phyloP scores from a whole-genome alignment of 1,139 yeast species.

The Blastobotrys elegans region DNA sequence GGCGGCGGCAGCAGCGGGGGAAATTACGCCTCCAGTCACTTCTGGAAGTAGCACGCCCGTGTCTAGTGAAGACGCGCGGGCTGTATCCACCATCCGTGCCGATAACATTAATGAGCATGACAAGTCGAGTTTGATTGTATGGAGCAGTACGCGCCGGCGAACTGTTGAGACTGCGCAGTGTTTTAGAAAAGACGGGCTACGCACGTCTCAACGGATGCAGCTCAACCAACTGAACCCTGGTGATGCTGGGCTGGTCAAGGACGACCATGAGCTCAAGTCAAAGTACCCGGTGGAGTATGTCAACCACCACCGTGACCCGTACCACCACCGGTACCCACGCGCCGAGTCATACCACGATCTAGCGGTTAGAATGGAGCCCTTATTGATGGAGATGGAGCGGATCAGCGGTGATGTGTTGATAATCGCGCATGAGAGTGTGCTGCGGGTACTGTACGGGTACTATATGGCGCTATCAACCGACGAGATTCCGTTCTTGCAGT shows the following conservation, averaged over 20 bases:
- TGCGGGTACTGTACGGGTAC: slow-evolving; percentile 87
- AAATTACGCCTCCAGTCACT: slow-evolving; percentile 23
- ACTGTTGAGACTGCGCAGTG: slow-evolving; percentile 74
- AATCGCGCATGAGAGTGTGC: slow-evolving; percentile 88
- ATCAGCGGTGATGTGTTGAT: slow-evolving; percentile 82
- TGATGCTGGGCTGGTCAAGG: slow-evolving; percentile 64
- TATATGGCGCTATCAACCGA: slow-evolving; percentile 85
- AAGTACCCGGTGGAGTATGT: slow-evolving; percentile 66
- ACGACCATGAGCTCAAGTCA: slow-evolving; percentile 52
- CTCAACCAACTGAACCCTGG: slow-evolving; percentile 90
- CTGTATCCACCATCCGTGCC: slow-evolving; percentile 26
- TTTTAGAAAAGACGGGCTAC: slow-evolving; percentile 56
- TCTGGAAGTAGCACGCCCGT: slow-evolving; percentile 27
- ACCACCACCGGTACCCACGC: slow-evolving; percentile 86
- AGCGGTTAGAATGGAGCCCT: slow-evolving; percentile 90
- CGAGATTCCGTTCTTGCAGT: slow-evolving; percentile 75
- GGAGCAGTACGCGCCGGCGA: slow-evolving; percentile 89
- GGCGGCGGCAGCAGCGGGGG: slow-evolving; percentile 4
- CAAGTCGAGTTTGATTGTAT: slow-evolving; percentile 45
- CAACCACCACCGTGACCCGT: slow-evolving; percentile 70
- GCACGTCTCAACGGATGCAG: slow-evolving; percentile 70
- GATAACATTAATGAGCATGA: slow-evolving; percentile 22
- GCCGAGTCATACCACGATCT: slow-evolving; percentile 95
- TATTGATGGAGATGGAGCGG: slow-evolving; percentile 88
- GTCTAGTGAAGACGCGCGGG: slow-evolving; percentile 26